Evolutionary conservation across 108 stramenopile genomes (phyloP), one percentile per base, ranked within the genome.

Genomic region (Fragilaria radians): DNA sequence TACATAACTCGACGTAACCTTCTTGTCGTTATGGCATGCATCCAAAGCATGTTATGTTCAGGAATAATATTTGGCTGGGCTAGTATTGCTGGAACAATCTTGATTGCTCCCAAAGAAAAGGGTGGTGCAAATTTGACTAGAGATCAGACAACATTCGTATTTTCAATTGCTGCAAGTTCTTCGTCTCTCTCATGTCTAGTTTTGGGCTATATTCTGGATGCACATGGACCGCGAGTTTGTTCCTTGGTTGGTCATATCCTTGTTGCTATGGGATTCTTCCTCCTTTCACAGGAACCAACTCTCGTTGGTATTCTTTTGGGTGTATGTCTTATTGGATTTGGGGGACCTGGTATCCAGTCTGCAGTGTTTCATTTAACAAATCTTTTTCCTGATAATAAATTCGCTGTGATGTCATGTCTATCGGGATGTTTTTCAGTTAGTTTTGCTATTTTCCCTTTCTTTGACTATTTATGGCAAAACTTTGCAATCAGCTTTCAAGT

Each of bases 61-160:
- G 76, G 76, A 14, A 26, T 77, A n/a, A 54, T 72, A 22, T 72
- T 57, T 62, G 74, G 74, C 3, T 77, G 76, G 76, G 71, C 66
- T 3, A 69, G 76, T 42, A 68, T 77, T 31, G 63, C 66, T 56
- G 52, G 63, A 19, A 49, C 76, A 24, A n/a, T 77, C 18, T 32
- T 77, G 59, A 25, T 45, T 24, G 70, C 65, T 5, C 29, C 62
- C 21, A 21, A 32, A 0, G 60, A 63, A 48, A 14, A 68, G 26
- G 71, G 71, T 26, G 71, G 76, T 9, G 71, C 76, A 9, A 69
- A 65, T 9, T 30, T 77, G 17, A 54, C 30, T 1, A 46, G 30
- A 5, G 11, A 56, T 11, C 11, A 64, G 25, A 64, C 56, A 3
- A 67, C 70, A 0, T n/a, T 1, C 4, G 54, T 77, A 11, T 77